A percentile compares a stretch with the other conserved stretches of the same genome.
phyloP scores from a whole-genome alignment of 441 rosid species.

The Erodium moschatum region DNA sequence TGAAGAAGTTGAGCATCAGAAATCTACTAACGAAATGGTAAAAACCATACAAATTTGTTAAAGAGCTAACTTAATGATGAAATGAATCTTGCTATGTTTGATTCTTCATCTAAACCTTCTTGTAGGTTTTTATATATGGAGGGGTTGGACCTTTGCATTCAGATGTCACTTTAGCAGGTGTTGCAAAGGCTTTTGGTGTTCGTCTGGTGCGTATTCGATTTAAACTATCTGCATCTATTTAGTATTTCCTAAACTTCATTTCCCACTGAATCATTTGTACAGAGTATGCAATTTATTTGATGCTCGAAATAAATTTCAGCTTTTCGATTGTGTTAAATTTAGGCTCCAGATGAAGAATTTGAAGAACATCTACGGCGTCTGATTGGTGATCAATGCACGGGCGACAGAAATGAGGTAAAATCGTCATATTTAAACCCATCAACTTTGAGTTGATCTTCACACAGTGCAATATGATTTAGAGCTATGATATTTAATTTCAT shows the following conservation, averaged over 20 bases:
- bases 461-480: background rate
- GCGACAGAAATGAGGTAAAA: conserved; percentile 78
- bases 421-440: background rate
- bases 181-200: conserved; percentile 96
- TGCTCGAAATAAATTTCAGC: conserved; percentile 15
- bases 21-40: conserved; percentile 70
- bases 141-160: conserved; percentile 93
- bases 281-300: background rate
- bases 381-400: conserved; percentile 64
- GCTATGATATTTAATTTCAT: background rate
- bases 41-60: conserved; percentile 18
- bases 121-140: conserved; percentile 76
- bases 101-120: conserved; percentile 16
- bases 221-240: background rate
- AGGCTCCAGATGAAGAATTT: conserved; percentile 99
- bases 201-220: conserved; percentile 48
- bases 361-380: conserved; percentile 85
- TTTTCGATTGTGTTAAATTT: conserved; percentile 19
- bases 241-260: background rate
- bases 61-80: conserved; percentile 4
- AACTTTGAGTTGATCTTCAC: background rate
- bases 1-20: conserved; percentile 77
- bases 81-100: conserved; percentile 4
- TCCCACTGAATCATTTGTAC: background rate
- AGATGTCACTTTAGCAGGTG: conserved; percentile 83